Percentiles rank a stretch among this genome's conserved stretches.
phyloP scores from a whole-genome alignment of 2,329 filamentous ascomycete genomes.

The Tolypocladium ovalisporum region DNA sequence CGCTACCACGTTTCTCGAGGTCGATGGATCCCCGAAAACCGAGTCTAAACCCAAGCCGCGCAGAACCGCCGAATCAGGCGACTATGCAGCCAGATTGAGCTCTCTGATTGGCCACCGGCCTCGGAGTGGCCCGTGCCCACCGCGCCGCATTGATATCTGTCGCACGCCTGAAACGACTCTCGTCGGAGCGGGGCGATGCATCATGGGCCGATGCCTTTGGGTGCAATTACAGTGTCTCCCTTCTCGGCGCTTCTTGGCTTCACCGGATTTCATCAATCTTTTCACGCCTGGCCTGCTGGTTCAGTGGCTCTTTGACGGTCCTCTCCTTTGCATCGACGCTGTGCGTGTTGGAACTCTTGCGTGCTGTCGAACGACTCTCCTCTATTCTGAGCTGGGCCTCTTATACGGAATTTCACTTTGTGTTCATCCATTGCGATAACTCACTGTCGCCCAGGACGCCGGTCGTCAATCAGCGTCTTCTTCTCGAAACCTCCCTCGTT shows the following conservation, averaged over 20 bases:
- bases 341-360: not conserved
- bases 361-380: not conserved
- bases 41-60: not conserved
- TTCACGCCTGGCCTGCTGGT: not conserved
- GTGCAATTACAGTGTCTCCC: not conserved
- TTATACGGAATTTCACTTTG: not conserved
- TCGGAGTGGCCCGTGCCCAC: constrained; percentile 7
- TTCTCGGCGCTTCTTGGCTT: not conserved
- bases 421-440: not conserved
- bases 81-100: constrained; percentile 6
- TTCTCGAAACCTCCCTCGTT: not conserved
- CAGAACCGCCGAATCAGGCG: constrained; percentile 10
- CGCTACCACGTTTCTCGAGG: not conserved
- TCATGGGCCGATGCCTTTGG: not conserved
- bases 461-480: not conserved
- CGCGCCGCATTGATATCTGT: constrained; percentile 9
- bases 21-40: not conserved
- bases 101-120: constrained; percentile 13
- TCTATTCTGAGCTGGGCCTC: not conserved
- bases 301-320: not conserved
- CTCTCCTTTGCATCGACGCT: not conserved
- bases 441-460: not conserved
- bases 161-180: constrained; percentile 1
- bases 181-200: not conserved
- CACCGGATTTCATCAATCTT: not conserved